A percentile compares a stretch with the other conserved stretches of the same genome.
Conservation (phyloP, 2,329 filamentous ascomycete species). For the Paecilomyces niveus region DNA sequence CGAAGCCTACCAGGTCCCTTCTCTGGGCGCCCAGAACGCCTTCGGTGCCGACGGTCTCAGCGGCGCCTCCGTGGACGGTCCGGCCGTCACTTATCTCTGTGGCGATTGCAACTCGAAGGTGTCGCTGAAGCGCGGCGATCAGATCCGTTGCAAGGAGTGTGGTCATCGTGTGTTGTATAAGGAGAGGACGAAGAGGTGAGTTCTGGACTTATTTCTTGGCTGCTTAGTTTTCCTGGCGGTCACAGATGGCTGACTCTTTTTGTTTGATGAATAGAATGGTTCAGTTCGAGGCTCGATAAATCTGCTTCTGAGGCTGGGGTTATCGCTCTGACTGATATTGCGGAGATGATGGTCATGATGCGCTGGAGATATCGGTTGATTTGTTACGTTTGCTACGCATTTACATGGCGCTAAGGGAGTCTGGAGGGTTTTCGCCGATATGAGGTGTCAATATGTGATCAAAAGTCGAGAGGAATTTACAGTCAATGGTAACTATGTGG, state of each 20-base stretch:
- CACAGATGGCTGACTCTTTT: conserved; percentile 3
- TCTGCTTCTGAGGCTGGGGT: neutral
- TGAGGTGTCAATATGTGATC: neutral
- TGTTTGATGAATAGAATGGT: conserved; percentile 66
- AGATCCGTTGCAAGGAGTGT: conserved; percentile 84
- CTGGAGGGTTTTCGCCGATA: neutral
- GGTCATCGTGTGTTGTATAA: conserved; percentile 96
- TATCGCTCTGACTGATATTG: neutral
- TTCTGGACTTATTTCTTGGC: conserved; percentile 12
- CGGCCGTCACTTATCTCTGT: conserved; percentile 64
- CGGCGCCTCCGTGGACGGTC: conserved; percentile 41
- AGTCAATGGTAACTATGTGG: neutral
- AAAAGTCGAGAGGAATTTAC: neutral
- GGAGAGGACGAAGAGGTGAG: conserved; percentile 92
- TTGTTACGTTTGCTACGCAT: conserved; percentile 2
- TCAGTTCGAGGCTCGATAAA: conserved; percentile 91
- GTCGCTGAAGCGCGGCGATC: conserved; percentile 66
- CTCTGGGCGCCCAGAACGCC: conserved; percentile 37
- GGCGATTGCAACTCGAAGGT: conserved; percentile 80
- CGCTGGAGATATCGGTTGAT: neutral
- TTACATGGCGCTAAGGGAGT: conserved; percentile 11
- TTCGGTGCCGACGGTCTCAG: conserved; percentile 37
- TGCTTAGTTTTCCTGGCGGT: conserved; percentile 1
- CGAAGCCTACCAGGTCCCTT: conserved; percentile 71
- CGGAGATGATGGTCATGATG: neutral